A percentile compares a stretch with the other conserved stretches of the same genome.
These are phyloP conservation scores for Pezicula rhizophila DNA, from an alignment of 2,329 filamentous ascomycete species.

Conservation along the genomic window DNA sequence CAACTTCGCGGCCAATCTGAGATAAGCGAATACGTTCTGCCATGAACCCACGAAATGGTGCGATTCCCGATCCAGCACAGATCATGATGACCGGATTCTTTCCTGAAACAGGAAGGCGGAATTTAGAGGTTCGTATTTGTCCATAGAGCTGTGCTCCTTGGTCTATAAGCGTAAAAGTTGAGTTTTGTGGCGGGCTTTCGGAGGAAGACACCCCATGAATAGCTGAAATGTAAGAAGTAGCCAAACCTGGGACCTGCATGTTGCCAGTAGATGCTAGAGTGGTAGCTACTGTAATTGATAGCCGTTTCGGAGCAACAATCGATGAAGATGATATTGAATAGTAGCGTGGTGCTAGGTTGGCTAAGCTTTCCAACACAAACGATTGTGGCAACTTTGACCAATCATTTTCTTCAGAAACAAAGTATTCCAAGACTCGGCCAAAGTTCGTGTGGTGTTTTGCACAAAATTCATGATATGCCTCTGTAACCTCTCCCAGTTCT, in stretches of 20 bases:
- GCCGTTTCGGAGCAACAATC: conserved; percentile 34
- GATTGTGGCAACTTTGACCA: conserved; percentile 32
- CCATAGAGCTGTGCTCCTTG: conserved; percentile 25
- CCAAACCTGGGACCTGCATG: not conserved
- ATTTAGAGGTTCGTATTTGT: conserved; percentile 62
- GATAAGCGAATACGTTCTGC: conserved; percentile 83
- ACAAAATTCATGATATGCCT: conserved; percentile 1
- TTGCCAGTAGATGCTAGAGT: conserved; percentile 7
- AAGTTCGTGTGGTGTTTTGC: not conserved
- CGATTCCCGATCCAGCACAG: conserved; percentile 87
- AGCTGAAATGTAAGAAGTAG: not conserved
- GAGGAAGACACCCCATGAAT: not conserved
- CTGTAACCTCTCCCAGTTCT: not conserved
- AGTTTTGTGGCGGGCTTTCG: not conserved
- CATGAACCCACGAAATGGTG: conserved; percentile 86
- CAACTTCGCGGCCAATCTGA: conserved; percentile 70
- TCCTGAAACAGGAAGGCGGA: conserved; percentile 91
- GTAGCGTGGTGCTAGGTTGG: conserved; percentile 51
- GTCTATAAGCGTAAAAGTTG: conserved; percentile 6
- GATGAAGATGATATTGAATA: conserved; percentile 55
- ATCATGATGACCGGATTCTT: conserved; percentile 89
- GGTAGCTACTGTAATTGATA: conserved; percentile 34
- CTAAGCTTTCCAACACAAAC: conserved; percentile 48
- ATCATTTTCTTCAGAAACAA: conserved; percentile 20
- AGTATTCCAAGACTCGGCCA: conserved; percentile 5